phyloP scores from a whole-genome alignment of 331 rosid genomes.

The Arachis monticola region DNA sequence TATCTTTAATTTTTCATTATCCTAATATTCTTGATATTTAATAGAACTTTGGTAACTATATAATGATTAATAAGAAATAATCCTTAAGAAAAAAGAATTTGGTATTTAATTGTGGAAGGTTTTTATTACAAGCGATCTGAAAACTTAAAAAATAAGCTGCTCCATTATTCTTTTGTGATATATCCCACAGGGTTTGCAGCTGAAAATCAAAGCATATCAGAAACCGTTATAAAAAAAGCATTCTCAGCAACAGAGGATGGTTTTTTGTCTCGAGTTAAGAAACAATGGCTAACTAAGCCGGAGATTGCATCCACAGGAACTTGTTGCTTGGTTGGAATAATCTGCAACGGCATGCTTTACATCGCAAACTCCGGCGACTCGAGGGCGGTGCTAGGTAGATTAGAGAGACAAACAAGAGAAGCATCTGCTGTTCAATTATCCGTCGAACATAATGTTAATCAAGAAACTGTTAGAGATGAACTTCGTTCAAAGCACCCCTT shows the following conservation, averaged over 20 bases:
- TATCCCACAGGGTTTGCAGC: constrained; percentile 61
- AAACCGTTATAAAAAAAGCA: constrained; percentile 60
- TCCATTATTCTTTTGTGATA: too few relatives aligned
- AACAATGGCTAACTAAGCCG: constrained; percentile 71
- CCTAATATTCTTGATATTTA: too few relatives aligned
- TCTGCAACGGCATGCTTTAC: constrained; percentile 66
- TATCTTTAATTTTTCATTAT: too few relatives aligned
- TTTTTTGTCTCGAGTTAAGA: constrained; percentile 75
- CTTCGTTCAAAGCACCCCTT: constrained; percentile 66
- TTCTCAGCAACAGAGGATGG: constrained; percentile 74
- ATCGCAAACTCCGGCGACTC: constrained; percentile 92
- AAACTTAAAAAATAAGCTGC: too few relatives aligned
- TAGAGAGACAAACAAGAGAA: constrained; percentile 65
- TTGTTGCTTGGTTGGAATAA: constrained; percentile 84
- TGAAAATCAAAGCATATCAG: constrained; percentile 66
- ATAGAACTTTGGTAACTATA: too few relatives aligned
- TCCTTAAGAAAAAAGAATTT: too few relatives aligned
- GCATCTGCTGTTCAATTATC: constrained; percentile 72
- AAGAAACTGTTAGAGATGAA: constrained; percentile 75
- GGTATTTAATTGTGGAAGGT: too few relatives aligned
- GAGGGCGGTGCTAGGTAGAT: constrained; percentile 70
- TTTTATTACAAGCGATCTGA: too few relatives aligned
- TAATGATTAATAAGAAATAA: too few relatives aligned
- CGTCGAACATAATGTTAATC: constrained; percentile 80
- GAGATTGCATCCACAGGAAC: constrained; percentile 85